phyloP scores from a whole-genome alignment of 345 rosid species.

The Salix viminalis region DNA sequence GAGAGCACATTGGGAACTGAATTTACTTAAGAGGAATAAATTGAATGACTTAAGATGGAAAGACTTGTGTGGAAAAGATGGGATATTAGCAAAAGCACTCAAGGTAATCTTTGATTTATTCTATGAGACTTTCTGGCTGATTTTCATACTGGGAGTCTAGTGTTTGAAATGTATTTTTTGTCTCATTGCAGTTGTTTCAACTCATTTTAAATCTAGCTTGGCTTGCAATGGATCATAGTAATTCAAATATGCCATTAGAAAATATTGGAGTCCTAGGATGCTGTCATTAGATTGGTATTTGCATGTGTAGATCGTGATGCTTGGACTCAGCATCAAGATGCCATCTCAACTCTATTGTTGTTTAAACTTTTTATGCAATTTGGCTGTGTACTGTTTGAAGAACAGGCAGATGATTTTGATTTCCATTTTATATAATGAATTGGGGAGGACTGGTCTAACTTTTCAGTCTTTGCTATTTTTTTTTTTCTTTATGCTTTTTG shows the following conservation, averaged over 20 bases:
- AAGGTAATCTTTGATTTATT: slow-evolving; percentile 50
- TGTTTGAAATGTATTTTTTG: slow-evolving; percentile 6
- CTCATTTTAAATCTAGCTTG: neutral
- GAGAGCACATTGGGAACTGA: slow-evolving; percentile 93
- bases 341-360: neutral
- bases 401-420: neutral
- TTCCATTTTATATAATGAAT: neutral
- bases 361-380: neutral
- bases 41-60: slow-evolving; percentile 81
- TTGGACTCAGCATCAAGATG: neutral
- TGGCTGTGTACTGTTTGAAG: neutral
- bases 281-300: neutral
- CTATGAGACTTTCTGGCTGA: slow-evolving; percentile 1
- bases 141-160: neutral
- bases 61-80: slow-evolving; percentile 78
- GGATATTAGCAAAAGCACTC: slow-evolving; percentile 70
- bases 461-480: neutral
- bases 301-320: neutral
- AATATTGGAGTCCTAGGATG: neutral
- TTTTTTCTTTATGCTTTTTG: neutral
- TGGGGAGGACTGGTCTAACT: neutral
- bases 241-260: neutral
- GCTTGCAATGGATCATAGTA: neutral
- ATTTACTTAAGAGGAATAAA: slow-evolving; percentile 70
- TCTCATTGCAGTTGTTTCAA: neutral